Conservation (phyloP, 2,329 filamentous ascomycete genomes). For the Sclerotinia subarctica region DNA sequence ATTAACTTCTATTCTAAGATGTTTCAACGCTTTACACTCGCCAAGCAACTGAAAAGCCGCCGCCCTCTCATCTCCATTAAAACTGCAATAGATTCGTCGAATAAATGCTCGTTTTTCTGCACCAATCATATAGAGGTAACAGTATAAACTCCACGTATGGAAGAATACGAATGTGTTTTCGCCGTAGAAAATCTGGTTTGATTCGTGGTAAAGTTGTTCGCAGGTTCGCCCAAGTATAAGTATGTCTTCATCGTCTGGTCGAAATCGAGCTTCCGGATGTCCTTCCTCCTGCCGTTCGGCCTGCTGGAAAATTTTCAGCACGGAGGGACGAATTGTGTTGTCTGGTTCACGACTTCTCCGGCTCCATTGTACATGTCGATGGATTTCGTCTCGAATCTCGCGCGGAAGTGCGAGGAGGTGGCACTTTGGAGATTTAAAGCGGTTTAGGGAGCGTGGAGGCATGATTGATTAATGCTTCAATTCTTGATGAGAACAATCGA, state of each 20-base stretch:
- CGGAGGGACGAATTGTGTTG: neutral
- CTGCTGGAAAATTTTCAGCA: neutral
- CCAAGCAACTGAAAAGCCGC: conserved; percentile 8
- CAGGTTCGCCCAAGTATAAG: conserved; percentile 7
- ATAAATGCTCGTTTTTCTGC: neutral
- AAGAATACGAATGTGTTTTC: neutral
- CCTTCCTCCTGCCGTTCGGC: neutral
- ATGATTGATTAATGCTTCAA: neutral
- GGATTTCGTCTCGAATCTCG: conserved; percentile 1
- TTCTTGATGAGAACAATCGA: neutral
- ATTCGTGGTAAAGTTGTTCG: conserved; percentile 9
- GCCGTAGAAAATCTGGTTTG: neutral
- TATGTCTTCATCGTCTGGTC: neutral
- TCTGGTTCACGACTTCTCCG: neutral
- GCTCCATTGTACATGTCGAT: neutral
- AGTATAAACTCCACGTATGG: neutral
- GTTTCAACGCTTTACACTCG: conserved; percentile 2
- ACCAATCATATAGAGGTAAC: conserved; percentile 7
- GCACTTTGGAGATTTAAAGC: neutral
- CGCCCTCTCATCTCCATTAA: neutral
- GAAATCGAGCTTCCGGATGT: neutral
- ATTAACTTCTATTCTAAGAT: neutral
- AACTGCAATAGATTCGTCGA: neutral
- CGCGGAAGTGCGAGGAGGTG: neutral
- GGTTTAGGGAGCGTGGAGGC: neutral